Evolutionary conservation across 1,139 yeast genomes (phyloP).

Genomic region (Geotrichum europaeum): DNA sequence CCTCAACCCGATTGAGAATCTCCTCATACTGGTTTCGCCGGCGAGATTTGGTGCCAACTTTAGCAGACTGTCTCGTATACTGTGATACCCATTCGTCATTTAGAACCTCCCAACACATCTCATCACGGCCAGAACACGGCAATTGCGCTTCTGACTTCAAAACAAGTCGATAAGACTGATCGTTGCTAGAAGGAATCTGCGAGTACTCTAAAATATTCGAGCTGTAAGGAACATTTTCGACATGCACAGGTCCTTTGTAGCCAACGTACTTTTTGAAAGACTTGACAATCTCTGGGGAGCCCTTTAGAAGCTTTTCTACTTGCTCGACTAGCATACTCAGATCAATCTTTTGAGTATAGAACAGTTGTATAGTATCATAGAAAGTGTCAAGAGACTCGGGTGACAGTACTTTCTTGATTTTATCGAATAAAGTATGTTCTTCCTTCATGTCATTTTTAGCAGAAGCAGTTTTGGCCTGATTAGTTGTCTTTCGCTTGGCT

Average conservation of each 20-base stretch:
- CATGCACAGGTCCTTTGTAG: constrained; percentile 35
- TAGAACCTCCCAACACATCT: constrained; percentile 97
- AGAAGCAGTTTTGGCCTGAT: constrained; percentile 4
- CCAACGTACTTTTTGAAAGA: not conserved
- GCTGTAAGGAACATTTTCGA: constrained; percentile 81
- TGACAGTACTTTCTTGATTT: not conserved
- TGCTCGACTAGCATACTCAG: not conserved
- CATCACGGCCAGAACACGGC: constrained; percentile 98
- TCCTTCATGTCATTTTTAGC: constrained; percentile 1
- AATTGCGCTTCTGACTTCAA: constrained; percentile 92
- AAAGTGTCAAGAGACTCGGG: not conserved
- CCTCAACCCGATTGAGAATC: constrained; percentile 88
- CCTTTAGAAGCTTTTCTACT: not conserved
- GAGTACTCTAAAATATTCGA: constrained; percentile 86
- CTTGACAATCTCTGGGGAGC: not conserved
- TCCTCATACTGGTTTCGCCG: constrained; percentile 97
- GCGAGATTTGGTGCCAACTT: constrained; percentile 95
- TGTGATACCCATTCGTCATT: constrained; percentile 99
- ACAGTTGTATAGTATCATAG: not conserved
- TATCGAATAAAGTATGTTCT: not conserved
- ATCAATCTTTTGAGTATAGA: not conserved
- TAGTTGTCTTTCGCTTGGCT: constrained; percentile 18
- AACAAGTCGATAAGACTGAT: constrained; percentile 87
- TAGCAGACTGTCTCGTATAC: constrained; percentile 99
- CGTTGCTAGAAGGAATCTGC: constrained; percentile 59